Percentiles rank a stretch among this genome's conserved stretches.
Conservation (phyloP, 2,329 filamentous ascomycete genomes). For the Pseudocercospora eumusae region DNA sequence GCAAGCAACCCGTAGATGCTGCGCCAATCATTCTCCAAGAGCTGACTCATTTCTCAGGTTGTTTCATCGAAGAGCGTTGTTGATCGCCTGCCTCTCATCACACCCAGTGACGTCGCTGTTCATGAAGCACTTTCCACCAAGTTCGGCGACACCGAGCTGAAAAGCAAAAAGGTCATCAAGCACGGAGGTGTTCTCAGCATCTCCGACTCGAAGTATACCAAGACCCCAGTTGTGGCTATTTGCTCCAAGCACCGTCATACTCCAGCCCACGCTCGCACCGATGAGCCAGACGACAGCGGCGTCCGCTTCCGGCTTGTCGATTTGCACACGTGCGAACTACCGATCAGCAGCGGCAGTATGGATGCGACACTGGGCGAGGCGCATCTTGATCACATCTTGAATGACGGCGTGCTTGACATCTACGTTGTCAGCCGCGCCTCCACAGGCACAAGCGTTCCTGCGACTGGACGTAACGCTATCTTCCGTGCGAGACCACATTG, state of each 20-base stretch:
- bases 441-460: conserved; percentile 4
- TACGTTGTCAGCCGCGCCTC: conserved; percentile 33
- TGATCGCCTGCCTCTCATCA: conserved; percentile 16
- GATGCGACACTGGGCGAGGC: conserved; percentile 25
- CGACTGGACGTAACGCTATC: conserved; percentile 32
- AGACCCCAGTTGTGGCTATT: conserved; percentile 24
- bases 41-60: conserved; percentile 12
- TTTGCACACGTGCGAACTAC: conserved; percentile 37
- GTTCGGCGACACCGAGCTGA: conserved; percentile 13
- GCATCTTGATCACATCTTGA: conserved; percentile 26
- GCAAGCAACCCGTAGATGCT: neutral
- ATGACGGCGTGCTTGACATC: conserved; percentile 34
- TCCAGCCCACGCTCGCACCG: conserved; percentile 22
- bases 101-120: conserved; percentile 16
- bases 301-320: conserved; percentile 28
- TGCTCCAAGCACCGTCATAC: conserved; percentile 28
- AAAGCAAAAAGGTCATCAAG: conserved; percentile 22
- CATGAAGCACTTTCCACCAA: conserved; percentile 9
- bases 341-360: conserved; percentile 32
- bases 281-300: conserved; percentile 15
- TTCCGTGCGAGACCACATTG: conserved; percentile 35
- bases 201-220: conserved; percentile 12
- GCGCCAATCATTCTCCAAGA: neutral
- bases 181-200: conserved; percentile 18
- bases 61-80: conserved; percentile 32